Evolutionary conservation across 148 eudicot species (phyloP).

Genomic region (Drosera capensis): DNA sequence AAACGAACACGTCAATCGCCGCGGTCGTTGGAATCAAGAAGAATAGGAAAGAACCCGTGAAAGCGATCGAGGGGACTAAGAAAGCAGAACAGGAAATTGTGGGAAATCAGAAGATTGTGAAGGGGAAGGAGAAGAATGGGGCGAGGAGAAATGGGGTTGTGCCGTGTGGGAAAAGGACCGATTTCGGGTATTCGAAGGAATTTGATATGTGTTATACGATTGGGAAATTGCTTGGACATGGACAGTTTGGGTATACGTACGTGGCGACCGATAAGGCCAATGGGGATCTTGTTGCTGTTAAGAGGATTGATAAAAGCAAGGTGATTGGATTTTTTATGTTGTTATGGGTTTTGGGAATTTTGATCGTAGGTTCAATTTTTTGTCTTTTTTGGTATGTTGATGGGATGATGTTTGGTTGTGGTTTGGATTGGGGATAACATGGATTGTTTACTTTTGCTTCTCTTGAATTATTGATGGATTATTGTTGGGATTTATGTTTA

Average conservation of each 20-base stretch:
- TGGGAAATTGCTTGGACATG: conserved; percentile 94
- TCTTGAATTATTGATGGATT: no score
- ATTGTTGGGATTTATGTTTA: no score
- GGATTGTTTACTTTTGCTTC: not conserved
- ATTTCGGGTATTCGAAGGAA: conserved; percentile 81
- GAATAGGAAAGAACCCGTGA: conserved; percentile 3
- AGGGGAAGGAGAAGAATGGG: not conserved
- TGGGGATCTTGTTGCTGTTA: conserved; percentile 92
- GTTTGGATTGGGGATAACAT: not conserved
- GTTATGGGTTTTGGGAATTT: not conserved
- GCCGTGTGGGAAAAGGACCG: conserved; percentile 71
- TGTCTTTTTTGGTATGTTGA: not conserved
- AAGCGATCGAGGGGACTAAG: not conserved
- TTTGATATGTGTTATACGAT: conserved; percentile 47
- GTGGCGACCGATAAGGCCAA: conserved; percentile 60
- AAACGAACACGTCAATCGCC: not conserved
- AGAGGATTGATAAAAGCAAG: conserved; percentile 86
- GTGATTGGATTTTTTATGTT: conserved; percentile 12
- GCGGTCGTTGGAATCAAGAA: not conserved
- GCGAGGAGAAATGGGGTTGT: conserved; percentile 24
- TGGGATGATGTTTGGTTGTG: not conserved
- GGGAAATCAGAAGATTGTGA: conserved; percentile 3
- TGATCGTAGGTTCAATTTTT: not conserved
- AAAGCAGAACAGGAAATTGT: not conserved
- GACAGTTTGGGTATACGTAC: conserved; percentile 95